A percentile compares a stretch with the other conserved stretches of the same genome.
Conservation (phyloP, 116 monocot genomes). For the Trichopus zeylanicus region DNA sequence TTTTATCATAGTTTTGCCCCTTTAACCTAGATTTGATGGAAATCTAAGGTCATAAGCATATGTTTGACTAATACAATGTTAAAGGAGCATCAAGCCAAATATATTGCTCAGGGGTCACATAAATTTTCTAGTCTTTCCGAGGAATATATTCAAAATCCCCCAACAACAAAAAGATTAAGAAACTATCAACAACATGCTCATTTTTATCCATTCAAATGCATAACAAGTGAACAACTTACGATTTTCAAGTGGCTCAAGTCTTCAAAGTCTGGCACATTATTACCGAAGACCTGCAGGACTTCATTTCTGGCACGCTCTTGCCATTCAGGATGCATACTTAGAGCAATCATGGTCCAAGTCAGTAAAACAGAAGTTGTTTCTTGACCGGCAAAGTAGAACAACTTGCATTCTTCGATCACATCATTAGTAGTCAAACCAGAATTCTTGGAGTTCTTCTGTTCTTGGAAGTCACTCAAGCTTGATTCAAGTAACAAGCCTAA, state of each 20-base stretch:
- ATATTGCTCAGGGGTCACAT: no score
- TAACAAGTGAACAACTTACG: constrained; percentile 14
- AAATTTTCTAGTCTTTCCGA: no score
- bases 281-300: constrained; percentile 29
- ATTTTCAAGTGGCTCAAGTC: constrained; percentile 31
- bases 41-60: no score
- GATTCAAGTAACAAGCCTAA: constrained; percentile 40
- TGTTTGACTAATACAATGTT: no score
- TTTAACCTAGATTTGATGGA: no score
- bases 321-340: constrained; percentile 32
- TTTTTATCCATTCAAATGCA: not conserved
- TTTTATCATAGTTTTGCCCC: no score
- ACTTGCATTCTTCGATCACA: constrained; percentile 45
- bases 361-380: constrained; percentile 37
- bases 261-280: constrained; percentile 14
- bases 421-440: constrained; percentile 37
- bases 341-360: constrained; percentile 29
- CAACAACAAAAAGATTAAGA: no score
- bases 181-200: no score
- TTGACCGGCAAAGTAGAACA: constrained; percentile 55
- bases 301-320: constrained; percentile 39
- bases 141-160: no score
- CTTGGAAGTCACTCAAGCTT: constrained; percentile 12
- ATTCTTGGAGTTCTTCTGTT: constrained; percentile 5
- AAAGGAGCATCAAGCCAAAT: no score